These are phyloP conservation scores for Amborella trichopoda DNA, from an alignment of 164 flowering plant species.

Conservation along the genomic window DNA sequence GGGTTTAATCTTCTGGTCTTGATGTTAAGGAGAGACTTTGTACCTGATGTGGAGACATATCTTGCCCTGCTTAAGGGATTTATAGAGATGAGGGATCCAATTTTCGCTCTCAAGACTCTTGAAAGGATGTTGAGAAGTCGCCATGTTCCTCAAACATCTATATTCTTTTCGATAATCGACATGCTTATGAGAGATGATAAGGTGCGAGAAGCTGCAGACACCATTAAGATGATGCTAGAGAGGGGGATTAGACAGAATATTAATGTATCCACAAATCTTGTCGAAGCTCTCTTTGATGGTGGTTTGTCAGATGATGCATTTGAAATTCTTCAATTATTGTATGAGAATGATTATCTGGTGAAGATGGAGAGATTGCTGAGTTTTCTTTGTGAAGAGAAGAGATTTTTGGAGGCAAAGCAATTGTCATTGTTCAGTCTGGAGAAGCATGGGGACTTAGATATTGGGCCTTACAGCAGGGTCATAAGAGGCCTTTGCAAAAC, in stretches of 20 bases:
- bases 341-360: conserved; percentile 43
- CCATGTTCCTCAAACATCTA: conserved; percentile 38
- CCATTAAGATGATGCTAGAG: conserved; percentile 46
- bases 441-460: conserved; percentile 25
- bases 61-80: conserved; percentile 45
- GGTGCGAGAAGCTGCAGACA: conserved; percentile 42
- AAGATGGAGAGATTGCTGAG: conserved; percentile 37
- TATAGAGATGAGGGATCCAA: conserved; percentile 27
- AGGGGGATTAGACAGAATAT: conserved; percentile 37
- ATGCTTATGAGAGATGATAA: conserved; percentile 15
- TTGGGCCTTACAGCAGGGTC: conserved; percentile 23
- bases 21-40: conserved; percentile 60
- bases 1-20: conserved; percentile 27
- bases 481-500: conserved; percentile 43
- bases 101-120: conserved; percentile 40
- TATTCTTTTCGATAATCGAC: conserved; percentile 39
- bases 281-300: conserved; percentile 22
- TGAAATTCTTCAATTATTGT: conserved; percentile 26
- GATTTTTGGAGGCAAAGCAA: conserved; percentile 30
- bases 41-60: conserved; percentile 49
- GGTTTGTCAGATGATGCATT: conserved; percentile 33
- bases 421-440: conserved; percentile 41
- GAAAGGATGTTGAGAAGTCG: conserved; percentile 65
- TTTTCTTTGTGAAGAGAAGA: conserved; percentile 29
- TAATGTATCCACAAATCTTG: conserved; percentile 35